A percentile compares a stretch with the other conserved stretches of the same genome.
Conservation (phyloP, 163 green algal genomes). For the Trebouxia gelatinosa region DNA sequence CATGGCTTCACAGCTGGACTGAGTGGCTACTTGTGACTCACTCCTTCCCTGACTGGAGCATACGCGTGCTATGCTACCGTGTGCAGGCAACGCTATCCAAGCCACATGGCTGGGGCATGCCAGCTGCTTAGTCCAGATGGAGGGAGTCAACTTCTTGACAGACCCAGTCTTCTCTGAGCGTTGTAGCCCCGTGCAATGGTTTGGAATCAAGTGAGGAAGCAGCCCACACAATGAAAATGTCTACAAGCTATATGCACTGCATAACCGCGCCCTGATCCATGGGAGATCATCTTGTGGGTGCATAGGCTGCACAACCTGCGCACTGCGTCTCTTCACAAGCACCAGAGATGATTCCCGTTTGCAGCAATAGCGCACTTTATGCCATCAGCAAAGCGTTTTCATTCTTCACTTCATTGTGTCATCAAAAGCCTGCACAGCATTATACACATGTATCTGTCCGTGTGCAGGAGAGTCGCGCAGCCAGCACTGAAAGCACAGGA, state of each 20-base stretch:
- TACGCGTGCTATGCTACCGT: not conserved
- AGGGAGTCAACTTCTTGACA: constrained; percentile 70
- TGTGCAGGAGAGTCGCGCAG: constrained; percentile 49
- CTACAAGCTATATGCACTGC: too few species aligned
- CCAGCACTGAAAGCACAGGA: constrained; percentile 39
- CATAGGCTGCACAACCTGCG: too few species aligned
- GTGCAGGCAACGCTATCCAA: constrained; percentile 50
- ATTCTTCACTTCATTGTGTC: not conserved
- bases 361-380: not conserved
- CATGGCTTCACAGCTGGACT: not conserved
- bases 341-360: too few species aligned
- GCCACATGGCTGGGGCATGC: constrained; percentile 75
- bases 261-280: too few species aligned
- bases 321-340: too few species aligned
- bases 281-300: too few species aligned
- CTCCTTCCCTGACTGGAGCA: not conserved
- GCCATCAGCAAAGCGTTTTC: not conserved
- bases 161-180: constrained; percentile 74
- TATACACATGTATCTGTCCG: too few species aligned
- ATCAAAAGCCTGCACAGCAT: too few species aligned
- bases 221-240: too few species aligned
- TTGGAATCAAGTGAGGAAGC: constrained; percentile 50
- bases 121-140: constrained; percentile 69
- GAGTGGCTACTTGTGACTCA: not conserved
- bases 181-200: constrained; percentile 61